Evolutionary conservation across 352 stramenopile genomes (phyloP).

Genomic region (Globisporangium abappressorium): DNA sequence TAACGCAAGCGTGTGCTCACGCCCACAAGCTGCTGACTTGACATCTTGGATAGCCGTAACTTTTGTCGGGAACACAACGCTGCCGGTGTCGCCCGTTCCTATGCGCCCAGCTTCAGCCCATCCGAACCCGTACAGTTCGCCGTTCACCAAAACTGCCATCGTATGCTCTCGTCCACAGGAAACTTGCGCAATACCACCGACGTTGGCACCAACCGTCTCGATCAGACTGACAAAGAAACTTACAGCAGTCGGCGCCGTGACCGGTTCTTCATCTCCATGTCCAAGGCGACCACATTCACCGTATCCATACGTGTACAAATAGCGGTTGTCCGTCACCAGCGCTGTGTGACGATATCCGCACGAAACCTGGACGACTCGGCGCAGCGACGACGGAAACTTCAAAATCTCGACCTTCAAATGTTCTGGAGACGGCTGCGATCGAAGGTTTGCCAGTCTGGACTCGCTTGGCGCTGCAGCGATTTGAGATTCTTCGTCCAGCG

Average conservation of each 20-base stretch:
- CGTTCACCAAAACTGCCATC: slow-evolving; percentile 65
- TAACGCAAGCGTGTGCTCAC: slow-evolving; percentile 76
- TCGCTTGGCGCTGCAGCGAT: slow-evolving; percentile 18
- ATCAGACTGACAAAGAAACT: slow-evolving; percentile 57
- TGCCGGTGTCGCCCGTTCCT: slow-evolving; percentile 73
- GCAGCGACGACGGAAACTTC: slow-evolving; percentile 43
- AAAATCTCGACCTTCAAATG: slow-evolving; percentile 31
- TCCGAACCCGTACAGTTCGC: slow-evolving; percentile 77
- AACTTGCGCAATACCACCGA: slow-evolving; percentile 45
- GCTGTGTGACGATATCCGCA: slow-evolving; percentile 81
- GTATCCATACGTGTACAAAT: slow-evolving; percentile 81
- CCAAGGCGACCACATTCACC: slow-evolving; percentile 76
- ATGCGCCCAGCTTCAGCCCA: slow-evolving; percentile 84
- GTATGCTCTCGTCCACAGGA: slow-evolving; percentile 86
- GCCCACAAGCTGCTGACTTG: slow-evolving; percentile 64
- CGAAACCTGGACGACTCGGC: slow-evolving; percentile 59
- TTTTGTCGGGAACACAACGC: slow-evolving; percentile 49
- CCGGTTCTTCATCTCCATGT: slow-evolving; percentile 59
- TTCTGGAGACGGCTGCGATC: background rate
- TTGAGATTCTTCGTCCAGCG: slow-evolving; percentile 55
- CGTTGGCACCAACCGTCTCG: slow-evolving; percentile 26
- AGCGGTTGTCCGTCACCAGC: slow-evolving; percentile 55
- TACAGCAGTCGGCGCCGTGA: slow-evolving; percentile 39
- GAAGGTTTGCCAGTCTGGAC: slow-evolving; percentile 22
- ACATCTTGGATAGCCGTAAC: slow-evolving; percentile 52